Conservation (phyloP, 345 rosid genomes). For the Salix koriyanagi region DNA sequence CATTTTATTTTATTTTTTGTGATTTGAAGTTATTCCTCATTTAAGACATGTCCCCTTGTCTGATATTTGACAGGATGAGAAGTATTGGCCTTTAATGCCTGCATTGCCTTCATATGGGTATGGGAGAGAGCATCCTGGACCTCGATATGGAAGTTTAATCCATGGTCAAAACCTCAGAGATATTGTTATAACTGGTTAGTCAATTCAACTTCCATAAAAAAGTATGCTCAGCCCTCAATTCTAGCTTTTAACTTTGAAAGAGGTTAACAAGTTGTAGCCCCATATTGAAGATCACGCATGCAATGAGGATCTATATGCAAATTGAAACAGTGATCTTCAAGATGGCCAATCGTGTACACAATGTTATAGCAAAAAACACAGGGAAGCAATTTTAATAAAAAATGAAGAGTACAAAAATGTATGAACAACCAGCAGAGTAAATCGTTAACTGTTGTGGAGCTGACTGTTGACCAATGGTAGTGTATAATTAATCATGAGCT, state of each 20-base stretch:
- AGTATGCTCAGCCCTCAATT: background rate
- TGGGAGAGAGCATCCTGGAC: slow-evolving; percentile 65
- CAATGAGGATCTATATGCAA: background rate
- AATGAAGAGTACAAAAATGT: background rate
- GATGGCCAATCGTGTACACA: background rate
- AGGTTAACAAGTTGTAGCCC: background rate
- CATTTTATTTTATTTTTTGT: background rate
- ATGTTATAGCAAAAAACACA: background rate
- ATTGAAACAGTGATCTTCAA: background rate
- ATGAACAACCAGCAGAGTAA: background rate
- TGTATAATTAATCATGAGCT: background rate
- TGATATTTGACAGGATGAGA: slow-evolving; percentile 42
- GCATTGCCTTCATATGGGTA: slow-evolving; percentile 61
- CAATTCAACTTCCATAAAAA: background rate
- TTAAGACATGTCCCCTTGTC: background rate
- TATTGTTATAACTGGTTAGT: slow-evolving; percentile 52
- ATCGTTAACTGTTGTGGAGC: background rate
- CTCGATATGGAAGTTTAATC: slow-evolving; percentile 60
- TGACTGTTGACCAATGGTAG: background rate
- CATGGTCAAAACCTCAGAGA: slow-evolving; percentile 67
- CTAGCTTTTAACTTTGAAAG: background rate
- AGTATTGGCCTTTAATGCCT: slow-evolving; percentile 58
- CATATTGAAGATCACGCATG: background rate
- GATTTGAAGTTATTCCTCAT: background rate
- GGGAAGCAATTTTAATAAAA: background rate